Conservation (phyloP, 208 protist species). For the Borovskyia barvae region DNA sequence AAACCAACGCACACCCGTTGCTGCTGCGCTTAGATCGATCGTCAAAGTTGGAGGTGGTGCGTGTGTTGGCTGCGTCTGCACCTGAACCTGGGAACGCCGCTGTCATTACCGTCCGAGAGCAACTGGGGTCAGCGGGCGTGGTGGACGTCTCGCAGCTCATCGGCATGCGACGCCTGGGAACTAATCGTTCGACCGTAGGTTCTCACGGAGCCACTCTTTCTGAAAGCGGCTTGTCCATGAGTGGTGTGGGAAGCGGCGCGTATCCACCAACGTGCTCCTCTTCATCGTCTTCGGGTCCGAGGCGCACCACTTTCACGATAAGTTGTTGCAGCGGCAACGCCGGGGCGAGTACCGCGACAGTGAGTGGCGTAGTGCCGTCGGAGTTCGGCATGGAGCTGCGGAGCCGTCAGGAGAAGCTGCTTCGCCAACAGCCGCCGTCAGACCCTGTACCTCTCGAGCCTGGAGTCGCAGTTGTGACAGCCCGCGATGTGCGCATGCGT, state of each 20-base stretch:
- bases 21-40: constrained; percentile 64
- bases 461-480: constrained; percentile 32
- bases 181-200: too few relatives aligned
- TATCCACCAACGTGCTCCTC: constrained; percentile 35
- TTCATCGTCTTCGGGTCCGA: constrained; percentile 38
- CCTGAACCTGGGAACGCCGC: constrained; percentile 12
- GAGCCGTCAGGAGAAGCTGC: constrained; percentile 37
- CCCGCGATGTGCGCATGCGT: constrained; percentile 48
- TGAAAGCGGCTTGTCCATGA: constrained; percentile 14
- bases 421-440: constrained; percentile 16
- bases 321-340: constrained; percentile 21
- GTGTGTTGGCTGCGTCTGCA: constrained; percentile 39
- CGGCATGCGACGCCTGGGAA: neutral
- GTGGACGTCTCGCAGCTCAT: constrained; percentile 54
- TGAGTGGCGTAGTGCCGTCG: constrained; percentile 51
- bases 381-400: constrained; percentile 33
- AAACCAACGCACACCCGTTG: constrained; percentile 71
- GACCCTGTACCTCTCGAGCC: constrained; percentile 33
- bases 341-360: constrained; percentile 11
- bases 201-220: too few relatives aligned
- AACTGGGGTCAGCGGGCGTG: constrained; percentile 40
- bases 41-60: constrained; percentile 74
- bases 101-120: constrained; percentile 56
- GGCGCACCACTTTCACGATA: constrained; percentile 60
- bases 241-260: constrained; percentile 3